Conservation (phyloP, 2,329 filamentous ascomycete genomes). For the Neofusicoccum cordaticola region DNA sequence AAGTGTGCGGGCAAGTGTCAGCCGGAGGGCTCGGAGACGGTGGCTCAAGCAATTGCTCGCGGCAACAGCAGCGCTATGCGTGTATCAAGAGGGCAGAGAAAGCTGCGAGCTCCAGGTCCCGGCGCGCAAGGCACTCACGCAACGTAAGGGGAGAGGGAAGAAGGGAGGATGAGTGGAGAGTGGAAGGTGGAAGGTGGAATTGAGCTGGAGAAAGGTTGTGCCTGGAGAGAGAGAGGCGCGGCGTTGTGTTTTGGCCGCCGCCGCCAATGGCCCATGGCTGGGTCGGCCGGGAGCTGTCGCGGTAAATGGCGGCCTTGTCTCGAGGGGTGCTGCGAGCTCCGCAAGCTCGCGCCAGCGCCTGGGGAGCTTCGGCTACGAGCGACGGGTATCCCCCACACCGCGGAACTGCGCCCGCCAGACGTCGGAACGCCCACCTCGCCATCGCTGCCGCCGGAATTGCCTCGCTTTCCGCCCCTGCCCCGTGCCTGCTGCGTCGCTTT, state of each 20-base stretch:
- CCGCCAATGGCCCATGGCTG: background rate
- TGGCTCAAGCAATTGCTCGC: background rate
- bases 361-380: slow-evolving; percentile 8
- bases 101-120: background rate
- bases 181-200: background rate
- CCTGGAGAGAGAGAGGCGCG: background rate
- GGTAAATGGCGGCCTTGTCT: slow-evolving; percentile 7
- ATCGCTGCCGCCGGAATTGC: too few species aligned
- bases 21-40: background rate
- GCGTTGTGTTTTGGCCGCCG: background rate
- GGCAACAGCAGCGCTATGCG: background rate
- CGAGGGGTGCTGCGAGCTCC: background rate
- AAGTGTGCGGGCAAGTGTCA: too few species aligned
- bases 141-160: background rate
- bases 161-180: background rate
- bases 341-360: too few species aligned
- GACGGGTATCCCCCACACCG: slow-evolving; percentile 4
- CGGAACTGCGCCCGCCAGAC: slow-evolving; percentile 7
- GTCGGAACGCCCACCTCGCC: slow-evolving; percentile 5
- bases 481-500: too few species aligned
- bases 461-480: too few species aligned
- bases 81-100: too few species aligned
- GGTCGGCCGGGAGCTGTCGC: slow-evolving; percentile 3
- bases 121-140: background rate
- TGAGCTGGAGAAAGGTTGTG: background rate